Evolutionary conservation across 371 early-diverging fungal genomes (phyloP), one percentile per base, ranked within the genome.

Genomic region (Dichotomocladium elegans): DNA sequence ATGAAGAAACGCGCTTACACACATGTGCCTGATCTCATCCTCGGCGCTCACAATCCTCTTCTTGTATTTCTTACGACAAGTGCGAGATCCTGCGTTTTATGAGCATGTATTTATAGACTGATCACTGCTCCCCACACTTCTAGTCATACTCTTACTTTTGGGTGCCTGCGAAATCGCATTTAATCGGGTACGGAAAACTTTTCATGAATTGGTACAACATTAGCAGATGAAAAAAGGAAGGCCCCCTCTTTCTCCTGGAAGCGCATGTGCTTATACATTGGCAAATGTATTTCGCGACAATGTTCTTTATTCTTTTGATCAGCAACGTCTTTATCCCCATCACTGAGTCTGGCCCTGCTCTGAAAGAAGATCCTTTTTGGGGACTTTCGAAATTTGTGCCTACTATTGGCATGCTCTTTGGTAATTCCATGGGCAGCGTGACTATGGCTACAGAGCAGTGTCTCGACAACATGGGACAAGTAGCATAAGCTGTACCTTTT

Each of bases 361-460:
- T 94, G 57, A 74, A 82, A 25, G 83, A 83, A 45, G 55, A 72
- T 4, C 93, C 93, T 1, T 85, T 89, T 50, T 90, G 80, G 67
- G 63, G 79, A 7, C 89, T 93, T 11, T 74, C 79, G n/a, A 80
- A 86, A 57, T 95, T 91, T 58, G 86, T 95, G 33, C 94, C 95
- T 15, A 88, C 89, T 28, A 58, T 93, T 12, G 95, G 95, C 17
- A 92, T 92, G 91, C 54, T 93, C 11, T 70, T 93, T 7, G 93
- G 92, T 26, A 93, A 91, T 57, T 77, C 84, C 24, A 91, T 93
- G 85, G 83, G 89, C 10, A 91, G 86, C 25, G 82, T 91, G 29
- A 86, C 93, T 2, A 76, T 95, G 53, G 92, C 89, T 0, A 69
- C 88, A 29, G 82, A 82, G 26, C 62, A 77, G 15, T 82, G 85